Percentiles rank a stretch among this genome's conserved stretches.
These are phyloP conservation scores for Citeromyces hawaiiensis DNA, from an alignment of 1,139 yeast species.

Conservation along the genomic window DNA sequence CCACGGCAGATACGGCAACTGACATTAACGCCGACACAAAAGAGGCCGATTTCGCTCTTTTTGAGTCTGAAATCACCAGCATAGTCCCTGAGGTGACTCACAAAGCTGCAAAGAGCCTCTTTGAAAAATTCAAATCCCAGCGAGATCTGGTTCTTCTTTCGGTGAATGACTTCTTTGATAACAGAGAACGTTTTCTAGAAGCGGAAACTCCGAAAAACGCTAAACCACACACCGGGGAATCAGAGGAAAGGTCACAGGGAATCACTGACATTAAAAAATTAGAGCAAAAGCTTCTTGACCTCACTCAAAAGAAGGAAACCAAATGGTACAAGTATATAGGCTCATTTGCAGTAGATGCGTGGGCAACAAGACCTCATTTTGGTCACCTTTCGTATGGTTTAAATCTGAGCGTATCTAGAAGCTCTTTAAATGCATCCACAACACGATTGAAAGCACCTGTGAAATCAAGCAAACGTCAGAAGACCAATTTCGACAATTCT, in stretches of 20 bases:
- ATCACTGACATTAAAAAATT: conserved; percentile 2
- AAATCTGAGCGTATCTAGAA: conserved; percentile 20
- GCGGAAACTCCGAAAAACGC: background rate
- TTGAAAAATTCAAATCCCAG: conserved; percentile 6
- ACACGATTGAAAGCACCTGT: conserved; percentile 18
- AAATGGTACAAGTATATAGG: conserved; percentile 39
- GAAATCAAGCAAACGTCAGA: conserved; percentile 18
- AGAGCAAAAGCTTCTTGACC: background rate
- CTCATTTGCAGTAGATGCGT: conserved; percentile 56
- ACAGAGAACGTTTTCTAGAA: conserved; percentile 6
- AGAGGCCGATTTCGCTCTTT: conserved; percentile 5
- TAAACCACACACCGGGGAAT: conserved; percentile 1
- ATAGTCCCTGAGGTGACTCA: conserved; percentile 9
- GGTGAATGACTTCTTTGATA: conserved; percentile 14
- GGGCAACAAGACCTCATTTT: conserved; percentile 72
- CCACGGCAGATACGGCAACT: background rate
- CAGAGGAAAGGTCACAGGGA: conserved; percentile 2
- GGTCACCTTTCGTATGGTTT: conserved; percentile 39
- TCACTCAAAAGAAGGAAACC: background rate
- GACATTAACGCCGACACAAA: background rate
- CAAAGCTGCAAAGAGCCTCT: conserved; percentile 6
- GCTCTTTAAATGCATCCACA: conserved; percentile 11
- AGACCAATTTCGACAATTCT: conserved; percentile 8
- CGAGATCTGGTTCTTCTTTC: conserved; percentile 9
- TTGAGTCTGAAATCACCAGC: conserved; percentile 9